Evolutionary conservation across 164 flowering plant species (phyloP).

Genomic region (Litsea cubeba): DNA sequence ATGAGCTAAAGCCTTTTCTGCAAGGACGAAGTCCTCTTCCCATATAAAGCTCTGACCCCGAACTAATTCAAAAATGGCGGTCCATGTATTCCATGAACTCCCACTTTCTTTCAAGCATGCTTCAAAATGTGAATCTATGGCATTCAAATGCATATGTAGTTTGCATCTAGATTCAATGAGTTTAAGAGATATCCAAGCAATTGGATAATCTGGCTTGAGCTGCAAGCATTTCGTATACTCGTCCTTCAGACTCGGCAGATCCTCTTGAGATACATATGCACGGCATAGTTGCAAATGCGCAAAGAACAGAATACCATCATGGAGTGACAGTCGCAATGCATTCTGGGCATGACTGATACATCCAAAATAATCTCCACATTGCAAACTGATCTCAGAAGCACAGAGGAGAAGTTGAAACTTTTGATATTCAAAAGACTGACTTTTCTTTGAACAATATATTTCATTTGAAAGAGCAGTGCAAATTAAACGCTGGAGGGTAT

Average conservation of each 20-base stretch:
- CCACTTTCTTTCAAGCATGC: conserved; percentile 38
- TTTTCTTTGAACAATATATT: conserved; percentile 24
- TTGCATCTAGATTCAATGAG: conserved; percentile 40
- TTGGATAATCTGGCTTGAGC: conserved; percentile 54
- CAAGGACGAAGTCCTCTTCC: conserved; percentile 46
- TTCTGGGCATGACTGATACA: conserved; percentile 48
- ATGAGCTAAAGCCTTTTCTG: conserved; percentile 54
- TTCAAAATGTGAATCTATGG: conserved; percentile 33
- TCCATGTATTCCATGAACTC: conserved; percentile 47
- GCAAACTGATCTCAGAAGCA: conserved; percentile 82
- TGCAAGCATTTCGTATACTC: conserved; percentile 63
- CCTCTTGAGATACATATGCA: conserved; percentile 50
- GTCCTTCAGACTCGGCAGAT: conserved; percentile 29
- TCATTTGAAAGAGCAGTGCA: conserved; percentile 40
- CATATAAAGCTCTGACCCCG: conserved; percentile 43
- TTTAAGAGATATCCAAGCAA: conserved; percentile 83
- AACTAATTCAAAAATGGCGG: conserved; percentile 47
- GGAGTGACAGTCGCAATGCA: conserved; percentile 47
- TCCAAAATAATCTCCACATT: conserved; percentile 32
- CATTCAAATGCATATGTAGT: conserved; percentile 25
- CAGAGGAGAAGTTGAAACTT: conserved; percentile 80
- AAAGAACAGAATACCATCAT: conserved; percentile 48
- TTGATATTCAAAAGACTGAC: conserved; percentile 33
- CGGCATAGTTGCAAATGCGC: conserved; percentile 78
- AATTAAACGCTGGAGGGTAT: conserved; percentile 47